Conservation (phyloP, 139 green algal genomes). For the Pseudopediastrum boryanum region DNA sequence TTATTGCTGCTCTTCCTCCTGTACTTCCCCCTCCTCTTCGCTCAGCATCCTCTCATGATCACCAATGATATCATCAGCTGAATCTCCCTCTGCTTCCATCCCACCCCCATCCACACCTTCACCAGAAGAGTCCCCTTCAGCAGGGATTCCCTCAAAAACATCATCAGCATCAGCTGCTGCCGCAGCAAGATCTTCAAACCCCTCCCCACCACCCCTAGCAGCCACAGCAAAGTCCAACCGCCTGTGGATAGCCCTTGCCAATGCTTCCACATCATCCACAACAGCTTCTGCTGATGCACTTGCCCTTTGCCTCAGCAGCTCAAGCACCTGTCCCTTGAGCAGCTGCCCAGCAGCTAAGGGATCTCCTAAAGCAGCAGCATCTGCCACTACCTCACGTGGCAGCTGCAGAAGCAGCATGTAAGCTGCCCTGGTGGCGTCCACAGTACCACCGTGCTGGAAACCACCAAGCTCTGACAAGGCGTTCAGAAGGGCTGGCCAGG, state of each 20-base stretch:
- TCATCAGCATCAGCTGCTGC: neutral
- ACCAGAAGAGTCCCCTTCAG: too few relatives aligned
- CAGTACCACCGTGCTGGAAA: slow-evolving; percentile 37
- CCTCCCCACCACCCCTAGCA: neutral
- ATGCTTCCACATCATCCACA: too few relatives aligned
- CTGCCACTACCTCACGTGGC: neutral
- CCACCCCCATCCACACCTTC: too few relatives aligned
- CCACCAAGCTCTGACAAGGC: slow-evolving; percentile 41
- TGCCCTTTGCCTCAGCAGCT: slow-evolving; percentile 7
- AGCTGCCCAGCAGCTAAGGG: neutral
- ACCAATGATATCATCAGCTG: too few relatives aligned
- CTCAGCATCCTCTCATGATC: too few relatives aligned
- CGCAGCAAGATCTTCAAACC: neutral
- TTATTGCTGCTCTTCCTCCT: too few relatives aligned
- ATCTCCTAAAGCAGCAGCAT: neutral
- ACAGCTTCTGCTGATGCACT: too few relatives aligned
- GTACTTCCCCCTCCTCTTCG: too few relatives aligned
- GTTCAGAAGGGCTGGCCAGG: slow-evolving; percentile 47
- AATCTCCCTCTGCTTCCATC: too few relatives aligned
- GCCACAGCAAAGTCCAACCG: slow-evolving; percentile 36
- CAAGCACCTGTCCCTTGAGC: slow-evolving; percentile 25
- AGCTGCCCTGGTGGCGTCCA: neutral
- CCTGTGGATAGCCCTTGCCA: slow-evolving; percentile 28
- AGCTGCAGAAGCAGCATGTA: slow-evolving; percentile 34
- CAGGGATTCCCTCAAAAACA: too few relatives aligned